phyloP scores from a whole-genome alignment of 108 stramenopile species.

The Aurantiochytrium sp. region DNA sequence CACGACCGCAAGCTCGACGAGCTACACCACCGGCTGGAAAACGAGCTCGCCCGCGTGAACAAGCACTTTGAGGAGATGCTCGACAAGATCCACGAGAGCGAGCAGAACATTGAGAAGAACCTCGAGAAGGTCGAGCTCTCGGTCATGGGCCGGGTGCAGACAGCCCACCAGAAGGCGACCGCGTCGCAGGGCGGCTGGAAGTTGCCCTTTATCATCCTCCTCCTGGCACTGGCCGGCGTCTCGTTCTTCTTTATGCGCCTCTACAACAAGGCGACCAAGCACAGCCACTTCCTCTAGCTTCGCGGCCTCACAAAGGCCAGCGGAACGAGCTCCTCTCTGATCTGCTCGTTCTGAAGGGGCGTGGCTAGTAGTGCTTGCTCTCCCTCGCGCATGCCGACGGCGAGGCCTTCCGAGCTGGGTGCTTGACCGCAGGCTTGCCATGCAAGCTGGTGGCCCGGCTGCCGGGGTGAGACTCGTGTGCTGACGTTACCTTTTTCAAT shows the following conservation, averaged over 20 bases:
- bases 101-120: conserved; percentile 25
- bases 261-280: conserved; percentile 25
- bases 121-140: conserved; percentile 18
- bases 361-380: too few species aligned
- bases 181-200: background rate
- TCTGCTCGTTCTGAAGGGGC: too few species aligned
- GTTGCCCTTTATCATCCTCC: conserved; percentile 5
- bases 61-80: conserved; percentile 34
- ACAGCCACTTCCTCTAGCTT: background rate
- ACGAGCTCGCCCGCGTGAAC: background rate
- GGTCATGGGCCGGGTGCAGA: background rate
- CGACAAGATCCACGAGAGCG: conserved; percentile 12
- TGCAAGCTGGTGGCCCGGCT: too few species aligned
- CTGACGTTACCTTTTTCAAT: too few species aligned
- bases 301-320: background rate
- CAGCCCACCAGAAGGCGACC: background rate
- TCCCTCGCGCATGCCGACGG: too few species aligned
- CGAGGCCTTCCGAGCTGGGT: too few species aligned
- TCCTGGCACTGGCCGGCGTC: background rate
- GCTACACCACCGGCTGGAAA: conserved; percentile 4
- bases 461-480: too few species aligned
- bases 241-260: background rate
- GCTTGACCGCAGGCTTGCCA: too few species aligned
- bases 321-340: too few species aligned
- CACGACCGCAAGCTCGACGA: background rate